These are phyloP conservation scores for Nicotiana noctiflora DNA, from an alignment of 257 asterid species.

Conservation along the genomic window DNA sequence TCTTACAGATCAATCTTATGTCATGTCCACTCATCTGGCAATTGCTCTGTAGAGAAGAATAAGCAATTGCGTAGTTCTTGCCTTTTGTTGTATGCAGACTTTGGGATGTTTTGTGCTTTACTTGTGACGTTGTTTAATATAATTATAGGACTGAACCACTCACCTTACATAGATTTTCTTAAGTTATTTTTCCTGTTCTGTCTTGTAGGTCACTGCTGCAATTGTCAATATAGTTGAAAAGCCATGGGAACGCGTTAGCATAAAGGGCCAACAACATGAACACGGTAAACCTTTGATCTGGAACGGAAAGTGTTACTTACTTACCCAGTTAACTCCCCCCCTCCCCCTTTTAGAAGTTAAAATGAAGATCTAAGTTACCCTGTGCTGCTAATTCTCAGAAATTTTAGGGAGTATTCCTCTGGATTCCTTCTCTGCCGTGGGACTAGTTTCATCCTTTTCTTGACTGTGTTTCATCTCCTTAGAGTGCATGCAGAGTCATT, in stretches of 20 bases:
- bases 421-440: background rate
- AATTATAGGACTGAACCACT: background rate
- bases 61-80: background rate
- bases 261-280: slow-evolving; percentile 68
- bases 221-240: slow-evolving; percentile 67
- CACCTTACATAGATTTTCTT: background rate
- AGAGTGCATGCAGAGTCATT: too few species aligned
- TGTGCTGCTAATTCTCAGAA: background rate
- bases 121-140: background rate
- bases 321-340: background rate
- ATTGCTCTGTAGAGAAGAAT: background rate
- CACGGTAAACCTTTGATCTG: slow-evolving; percentile 55
- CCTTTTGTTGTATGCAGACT: background rate
- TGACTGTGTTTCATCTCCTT: background rate
- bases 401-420: background rate
- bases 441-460: background rate
- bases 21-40: background rate
- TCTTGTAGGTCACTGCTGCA: slow-evolving; percentile 67
- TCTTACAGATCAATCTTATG: background rate
- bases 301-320: background rate
- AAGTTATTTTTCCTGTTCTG: background rate
- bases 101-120: background rate
- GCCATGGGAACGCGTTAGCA: slow-evolving; percentile 85
- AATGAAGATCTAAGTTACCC: background rate
- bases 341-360: background rate